Conservation (phyloP, 306 rosid species). For the Vigna trinervia region DNA sequence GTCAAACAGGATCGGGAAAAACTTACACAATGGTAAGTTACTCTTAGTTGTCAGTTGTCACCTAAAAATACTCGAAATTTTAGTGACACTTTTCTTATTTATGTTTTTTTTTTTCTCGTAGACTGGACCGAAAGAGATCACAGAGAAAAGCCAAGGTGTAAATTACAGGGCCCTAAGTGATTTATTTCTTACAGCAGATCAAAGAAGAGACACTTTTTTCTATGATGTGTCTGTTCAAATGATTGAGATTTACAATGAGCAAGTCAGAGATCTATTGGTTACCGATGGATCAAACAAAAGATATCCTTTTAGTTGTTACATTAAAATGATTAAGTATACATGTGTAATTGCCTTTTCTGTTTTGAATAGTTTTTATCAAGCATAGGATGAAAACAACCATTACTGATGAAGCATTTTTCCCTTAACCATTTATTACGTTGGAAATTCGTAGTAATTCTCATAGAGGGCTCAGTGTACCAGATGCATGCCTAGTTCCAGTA, state of each 20-base stretch:
- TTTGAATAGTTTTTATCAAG: neutral
- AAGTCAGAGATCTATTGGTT: slow-evolving; percentile 94
- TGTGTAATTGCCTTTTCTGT: neutral
- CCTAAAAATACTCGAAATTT: neutral
- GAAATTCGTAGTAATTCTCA: slow-evolving; percentile 92
- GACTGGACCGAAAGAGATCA: slow-evolving; percentile 91
- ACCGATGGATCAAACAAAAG: slow-evolving; percentile 87
- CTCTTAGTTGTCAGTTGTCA: slow-evolving; percentile 26
- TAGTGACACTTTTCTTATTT: slow-evolving; percentile 31
- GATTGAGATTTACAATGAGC: slow-evolving; percentile 98
- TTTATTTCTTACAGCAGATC: slow-evolving; percentile 79
- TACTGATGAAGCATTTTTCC: slow-evolving; percentile 35
- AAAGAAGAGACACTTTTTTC: slow-evolving; percentile 77
- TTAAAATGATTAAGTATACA: slow-evolving; percentile 2
- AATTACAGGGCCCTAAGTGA: slow-evolving; percentile 94
- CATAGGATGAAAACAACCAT: slow-evolving; percentile 29
- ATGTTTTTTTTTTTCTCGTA: slow-evolving; percentile 41
- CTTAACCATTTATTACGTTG: slow-evolving; percentile 71
- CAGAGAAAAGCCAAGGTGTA: slow-evolving; percentile 92
- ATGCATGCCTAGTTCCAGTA: slow-evolving; percentile 79
- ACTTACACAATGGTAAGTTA: slow-evolving; percentile 82
- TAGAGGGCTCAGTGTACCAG: slow-evolving; percentile 88
- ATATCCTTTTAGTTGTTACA: slow-evolving; percentile 74
- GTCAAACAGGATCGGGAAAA: slow-evolving; percentile 95
- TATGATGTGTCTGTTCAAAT: slow-evolving; percentile 91